Evolutionary conservation across 768 basidiomycete species (phyloP), one percentile per base, ranked within the genome.

Genomic region (Obba rivulosa): DNA sequence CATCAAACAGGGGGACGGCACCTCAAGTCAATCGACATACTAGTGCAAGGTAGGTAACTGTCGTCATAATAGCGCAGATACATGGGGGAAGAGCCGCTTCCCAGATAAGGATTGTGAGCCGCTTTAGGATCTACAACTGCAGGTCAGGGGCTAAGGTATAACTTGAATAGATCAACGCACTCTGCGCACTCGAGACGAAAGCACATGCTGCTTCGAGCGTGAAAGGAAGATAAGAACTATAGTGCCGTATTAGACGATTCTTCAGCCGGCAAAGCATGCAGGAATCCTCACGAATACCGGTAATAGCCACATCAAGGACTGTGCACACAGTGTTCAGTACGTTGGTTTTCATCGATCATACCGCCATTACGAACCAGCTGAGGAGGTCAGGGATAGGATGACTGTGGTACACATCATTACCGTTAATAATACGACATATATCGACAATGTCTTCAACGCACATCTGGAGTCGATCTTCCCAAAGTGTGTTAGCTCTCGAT

Each of bases 81-180:
- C 57, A 62, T 10, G 62, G 62, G 1, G 57, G 61, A 14, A 64
- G 14, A 2, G 62, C 62, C 0, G 62, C 58, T 42, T 64, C 62
- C 62, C 62, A 64, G 4, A 59, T 56, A 17, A 64, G 45, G 1
- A 48, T 37, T 0, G 59, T 57, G 2, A 64, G 51, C 1, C 54
- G 54, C 10, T 42, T 49, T 20, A 60, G 24, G 1, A 60, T 54
- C 59, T 60, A 38, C n/a, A 18, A 14, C 21, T 16, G 22, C 11
- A 20, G 1, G 16, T 13, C 13, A 3, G 14, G 28, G 5, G 5
- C 13, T 13, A 13, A 5, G 28, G 11, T 17, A 5, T 11, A 4
- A 40, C 34, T 42, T 2, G 13, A 11, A 13, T n/a, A 17, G n/a
- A 14, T 2, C 8, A 13, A 46, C 42, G 9, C 35, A 59, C 59